Conservation (phyloP, 306 rosid genomes). For the Vigna unguiculata region DNA sequence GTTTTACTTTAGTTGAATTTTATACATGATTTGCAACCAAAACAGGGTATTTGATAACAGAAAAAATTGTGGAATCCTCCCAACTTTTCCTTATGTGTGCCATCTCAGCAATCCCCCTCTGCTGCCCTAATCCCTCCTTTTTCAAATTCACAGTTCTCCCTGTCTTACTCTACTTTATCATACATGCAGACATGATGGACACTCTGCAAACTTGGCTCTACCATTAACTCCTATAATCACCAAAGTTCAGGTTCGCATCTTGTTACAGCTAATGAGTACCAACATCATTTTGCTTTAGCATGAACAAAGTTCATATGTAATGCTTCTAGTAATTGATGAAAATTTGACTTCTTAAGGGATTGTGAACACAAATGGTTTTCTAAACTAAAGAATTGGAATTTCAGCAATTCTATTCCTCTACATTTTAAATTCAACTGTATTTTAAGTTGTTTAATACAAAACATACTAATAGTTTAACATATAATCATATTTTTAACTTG, state of each 20-base stretch:
- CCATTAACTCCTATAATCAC: neutral
- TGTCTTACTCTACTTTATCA: neutral
- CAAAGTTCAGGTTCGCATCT: neutral
- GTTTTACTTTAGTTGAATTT: neutral
- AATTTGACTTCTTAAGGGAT: neutral
- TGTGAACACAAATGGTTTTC: neutral
- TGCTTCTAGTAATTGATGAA: neutral
- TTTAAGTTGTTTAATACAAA: slow-evolving; percentile 9
- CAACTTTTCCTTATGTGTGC: neutral
- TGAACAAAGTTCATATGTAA: neutral
- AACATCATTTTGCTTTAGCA: neutral
- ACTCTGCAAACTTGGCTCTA: neutral
- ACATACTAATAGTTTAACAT: neutral
- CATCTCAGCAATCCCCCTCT: neutral
- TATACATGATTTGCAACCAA: neutral
- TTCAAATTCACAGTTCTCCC: neutral
- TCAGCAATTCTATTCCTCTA: neutral
- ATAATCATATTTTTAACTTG: slow-evolving; percentile 24
- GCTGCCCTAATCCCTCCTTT: neutral
- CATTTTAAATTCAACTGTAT: neutral
- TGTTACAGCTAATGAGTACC: neutral
- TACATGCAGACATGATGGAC: neutral
- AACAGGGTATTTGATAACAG: neutral
- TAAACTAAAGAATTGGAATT: too few species aligned
- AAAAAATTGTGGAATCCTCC: neutral